A percentile compares a stretch with the other conserved stretches of the same genome.
These are phyloP conservation scores for Rhypophila decipiens DNA, from an alignment of 495 filamentous ascomycete species.

Conservation along the genomic window DNA sequence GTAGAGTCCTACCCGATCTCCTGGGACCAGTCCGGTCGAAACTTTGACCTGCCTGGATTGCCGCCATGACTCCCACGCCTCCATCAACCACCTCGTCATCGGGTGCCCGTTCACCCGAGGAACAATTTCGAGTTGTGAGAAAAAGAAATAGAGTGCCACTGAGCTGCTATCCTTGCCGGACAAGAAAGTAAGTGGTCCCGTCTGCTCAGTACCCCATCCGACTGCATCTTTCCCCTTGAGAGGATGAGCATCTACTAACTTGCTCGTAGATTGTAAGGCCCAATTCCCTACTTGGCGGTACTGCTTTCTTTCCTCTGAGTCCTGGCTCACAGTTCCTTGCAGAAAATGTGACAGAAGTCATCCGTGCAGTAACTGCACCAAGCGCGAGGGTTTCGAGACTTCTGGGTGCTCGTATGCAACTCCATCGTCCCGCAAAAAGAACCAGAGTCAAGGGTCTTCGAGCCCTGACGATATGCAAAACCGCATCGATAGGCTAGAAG, in stretches of 20 bases:
- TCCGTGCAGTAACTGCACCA: conserved; percentile 94
- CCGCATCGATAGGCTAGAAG: conserved; percentile 93
- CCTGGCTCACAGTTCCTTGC: no score
- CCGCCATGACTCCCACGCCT: conserved; percentile 77
- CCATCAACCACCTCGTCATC: conserved; percentile 79
- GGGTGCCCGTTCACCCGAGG: conserved; percentile 72
- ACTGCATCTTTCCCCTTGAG: conserved; percentile 6
- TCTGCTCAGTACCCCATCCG: conserved; percentile 2
- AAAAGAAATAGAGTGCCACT: conserved; percentile 93
- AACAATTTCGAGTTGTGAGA: conserved; percentile 80
- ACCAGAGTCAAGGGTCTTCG: conserved; percentile 54
- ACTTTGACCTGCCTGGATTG: no score
- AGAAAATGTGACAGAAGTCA: conserved; percentile 86
- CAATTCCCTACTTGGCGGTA: no score
- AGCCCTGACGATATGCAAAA: conserved; percentile 97
- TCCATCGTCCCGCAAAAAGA: conserved; percentile 69
- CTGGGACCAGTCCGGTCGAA: no score
- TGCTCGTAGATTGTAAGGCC: conserved; percentile 28
- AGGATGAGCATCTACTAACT: conserved; percentile 16
- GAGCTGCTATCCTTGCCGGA: conserved; percentile 88
- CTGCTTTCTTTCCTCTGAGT: no score
- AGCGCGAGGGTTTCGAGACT: conserved; percentile 66
- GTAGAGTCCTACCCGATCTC: no score
- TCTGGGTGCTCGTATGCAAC: conserved; percentile 86
- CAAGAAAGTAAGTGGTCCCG: conserved; percentile 73